phyloP scores from a whole-genome alignment of 768 basidiomycete species.

The Hebeloma cylindrosporum region DNA sequence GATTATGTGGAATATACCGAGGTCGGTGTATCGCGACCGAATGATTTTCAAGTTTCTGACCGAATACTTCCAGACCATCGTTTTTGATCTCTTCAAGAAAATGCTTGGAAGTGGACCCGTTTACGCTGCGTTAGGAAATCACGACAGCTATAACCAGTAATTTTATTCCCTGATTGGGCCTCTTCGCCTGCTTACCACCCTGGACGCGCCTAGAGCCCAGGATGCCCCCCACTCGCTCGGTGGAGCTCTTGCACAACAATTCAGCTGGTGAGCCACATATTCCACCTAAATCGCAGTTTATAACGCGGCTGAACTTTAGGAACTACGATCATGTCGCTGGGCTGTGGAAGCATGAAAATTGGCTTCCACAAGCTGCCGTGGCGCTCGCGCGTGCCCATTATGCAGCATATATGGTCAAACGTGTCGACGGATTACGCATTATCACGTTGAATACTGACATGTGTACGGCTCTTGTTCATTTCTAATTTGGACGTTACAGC shows the following conservation, averaged over 20 bases:
- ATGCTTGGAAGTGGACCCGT: slow-evolving; percentile 67
- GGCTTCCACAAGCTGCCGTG: slow-evolving; percentile 61
- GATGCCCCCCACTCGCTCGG: slow-evolving; percentile 62
- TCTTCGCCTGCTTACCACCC: neutral
- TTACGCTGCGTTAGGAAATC: slow-evolving; percentile 75
- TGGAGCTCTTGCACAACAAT: slow-evolving; percentile 55
- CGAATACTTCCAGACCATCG: slow-evolving; percentile 48
- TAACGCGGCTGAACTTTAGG: slow-evolving; percentile 36
- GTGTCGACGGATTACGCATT: slow-evolving; percentile 63
- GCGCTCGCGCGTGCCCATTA: slow-evolving; percentile 66
- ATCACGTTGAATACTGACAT: slow-evolving; percentile 78
- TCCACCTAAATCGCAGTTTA: neutral
- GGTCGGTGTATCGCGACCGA: slow-evolving; percentile 32
- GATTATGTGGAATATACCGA: slow-evolving; percentile 63
- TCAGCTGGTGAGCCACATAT: slow-evolving; percentile 53
- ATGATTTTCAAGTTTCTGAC: neutral
- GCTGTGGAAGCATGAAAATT: slow-evolving; percentile 70
- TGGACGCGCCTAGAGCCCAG: slow-evolving; percentile 58
- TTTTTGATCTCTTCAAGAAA: slow-evolving; percentile 67
- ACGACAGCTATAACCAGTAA: slow-evolving; percentile 71
- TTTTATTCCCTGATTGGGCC: slow-evolving; percentile 13
- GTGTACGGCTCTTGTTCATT: slow-evolving; percentile 45
- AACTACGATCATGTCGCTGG: slow-evolving; percentile 74
- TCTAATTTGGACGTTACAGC: neutral
- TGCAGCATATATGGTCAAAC: slow-evolving; percentile 68